Percentiles rank a stretch among this genome's conserved stretches.
phyloP scores from a whole-genome alignment of 2,329 filamentous ascomycete species.

The Curvularia spicifera region DNA sequence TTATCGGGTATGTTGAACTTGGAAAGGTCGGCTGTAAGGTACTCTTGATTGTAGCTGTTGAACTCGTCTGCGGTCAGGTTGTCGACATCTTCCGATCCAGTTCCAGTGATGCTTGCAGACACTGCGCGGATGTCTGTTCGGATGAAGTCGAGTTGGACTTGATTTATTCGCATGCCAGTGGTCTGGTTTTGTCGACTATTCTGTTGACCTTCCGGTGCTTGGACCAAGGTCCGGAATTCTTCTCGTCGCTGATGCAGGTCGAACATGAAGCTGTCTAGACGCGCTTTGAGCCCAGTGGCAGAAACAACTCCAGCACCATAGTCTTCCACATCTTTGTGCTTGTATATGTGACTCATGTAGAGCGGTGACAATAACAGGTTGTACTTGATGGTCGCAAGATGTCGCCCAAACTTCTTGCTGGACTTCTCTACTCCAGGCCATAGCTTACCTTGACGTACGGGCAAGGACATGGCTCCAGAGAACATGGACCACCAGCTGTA shows the following conservation, averaged over 20 bases:
- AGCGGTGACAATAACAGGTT: conserved; percentile 89
- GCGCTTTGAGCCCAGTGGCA: conserved; percentile 94
- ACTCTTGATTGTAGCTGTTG: conserved; percentile 60
- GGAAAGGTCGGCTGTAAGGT: conserved; percentile 68
- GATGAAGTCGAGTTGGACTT: conserved; percentile 89
- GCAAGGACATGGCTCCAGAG: conserved; percentile 90
- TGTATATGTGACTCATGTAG: conserved; percentile 97
- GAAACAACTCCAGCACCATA: conserved; percentile 79
- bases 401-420: conserved; percentile 97
- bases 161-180: conserved; percentile 93
- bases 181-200: conserved; percentile 78
- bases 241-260: conserved; percentile 94
- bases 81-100: conserved; percentile 76
- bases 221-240: conserved; percentile 83
- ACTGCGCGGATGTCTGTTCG: conserved; percentile 91
- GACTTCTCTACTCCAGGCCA: conserved; percentile 95
- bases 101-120: conserved; percentile 85
- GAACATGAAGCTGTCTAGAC: conserved; percentile 95
- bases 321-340: conserved; percentile 94
- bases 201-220: conserved; percentile 62
- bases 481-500: conserved; percentile 98
- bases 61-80: conserved; percentile 67
- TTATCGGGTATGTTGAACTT: conserved; percentile 95
- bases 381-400: conserved; percentile 98
- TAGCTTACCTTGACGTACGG: conserved; percentile 86